A percentile compares a stretch with the other conserved stretches of the same genome.
These are phyloP conservation scores for Phoenix dactylifera DNA, from an alignment of 176 grass and related monocot genomes.

Conservation along the genomic window DNA sequence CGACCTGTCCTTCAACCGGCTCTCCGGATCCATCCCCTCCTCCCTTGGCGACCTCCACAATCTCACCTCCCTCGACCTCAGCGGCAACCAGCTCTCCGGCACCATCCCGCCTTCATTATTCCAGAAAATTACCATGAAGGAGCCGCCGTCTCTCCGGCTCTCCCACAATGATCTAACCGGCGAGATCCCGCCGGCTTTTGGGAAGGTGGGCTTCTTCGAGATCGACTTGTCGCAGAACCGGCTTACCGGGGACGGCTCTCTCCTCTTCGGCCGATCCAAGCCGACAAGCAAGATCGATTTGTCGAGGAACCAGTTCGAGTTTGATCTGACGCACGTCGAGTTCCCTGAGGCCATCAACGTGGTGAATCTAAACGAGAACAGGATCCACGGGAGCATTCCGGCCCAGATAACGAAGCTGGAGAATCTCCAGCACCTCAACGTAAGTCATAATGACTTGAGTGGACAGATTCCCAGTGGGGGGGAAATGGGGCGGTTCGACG, in stretches of 20 bases:
- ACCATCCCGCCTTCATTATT: conserved; percentile 2
- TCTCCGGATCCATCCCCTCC: conserved; percentile 43
- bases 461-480: conserved; percentile 59
- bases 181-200: conserved; percentile 33
- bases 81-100: conserved; percentile 61
- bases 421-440: conserved; percentile 33
- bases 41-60: conserved; percentile 19
- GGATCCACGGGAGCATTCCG: conserved; percentile 45
- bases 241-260: conserved; percentile 48
- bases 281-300: conserved; percentile 43
- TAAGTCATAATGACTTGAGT: conserved; percentile 65
- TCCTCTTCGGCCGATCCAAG: conserved; percentile 43
- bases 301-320: conserved; percentile 76
- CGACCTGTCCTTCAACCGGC: conserved; percentile 47
- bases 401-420: conserved; percentile 43
- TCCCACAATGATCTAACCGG: conserved; percentile 20
- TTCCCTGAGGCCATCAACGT: conserved; percentile 44
- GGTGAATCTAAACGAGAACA: conserved; percentile 81
- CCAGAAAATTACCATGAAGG: background rate
- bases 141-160: background rate
- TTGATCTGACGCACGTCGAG: conserved; percentile 42
- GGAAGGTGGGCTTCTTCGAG: conserved; percentile 23
- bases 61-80: conserved; percentile 64
- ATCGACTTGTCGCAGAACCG: conserved; percentile 58
- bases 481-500: conserved; percentile 23